Conservation (phyloP, 2,329 filamentous ascomycete genomes). For the Aspergillus tubingensis region DNA sequence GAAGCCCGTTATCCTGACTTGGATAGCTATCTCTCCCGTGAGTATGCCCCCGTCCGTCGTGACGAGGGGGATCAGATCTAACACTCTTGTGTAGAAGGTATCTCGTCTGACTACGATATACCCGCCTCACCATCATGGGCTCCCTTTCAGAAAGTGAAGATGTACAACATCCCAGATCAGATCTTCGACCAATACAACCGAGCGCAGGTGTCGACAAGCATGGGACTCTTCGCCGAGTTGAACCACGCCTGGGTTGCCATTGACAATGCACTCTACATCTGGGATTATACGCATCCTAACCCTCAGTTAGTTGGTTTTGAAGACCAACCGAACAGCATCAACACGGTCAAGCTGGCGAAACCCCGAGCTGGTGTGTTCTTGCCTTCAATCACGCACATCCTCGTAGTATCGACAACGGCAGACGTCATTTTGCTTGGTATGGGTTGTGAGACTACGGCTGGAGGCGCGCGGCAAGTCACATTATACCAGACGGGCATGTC, state of each 20-base stretch:
- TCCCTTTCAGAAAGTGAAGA: constrained; percentile 83
- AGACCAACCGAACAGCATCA: constrained; percentile 83
- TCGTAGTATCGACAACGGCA: constrained; percentile 82
- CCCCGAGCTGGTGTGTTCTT: constrained; percentile 89
- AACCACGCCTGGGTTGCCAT: constrained; percentile 95
- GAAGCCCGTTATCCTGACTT: constrained; percentile 86
- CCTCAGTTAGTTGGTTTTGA: constrained; percentile 91
- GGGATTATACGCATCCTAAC: constrained; percentile 95
- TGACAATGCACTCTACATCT: constrained; percentile 93
- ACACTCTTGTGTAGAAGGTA: constrained; percentile 64
- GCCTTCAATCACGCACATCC: constrained; percentile 77
- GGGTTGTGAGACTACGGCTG: constrained; percentile 62
- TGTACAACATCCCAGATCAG: constrained; percentile 85
- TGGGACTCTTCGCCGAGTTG: constrained; percentile 93
- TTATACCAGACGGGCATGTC: constrained; percentile 90
- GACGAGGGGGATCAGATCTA: constrained; percentile 24
- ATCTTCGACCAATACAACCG: constrained; percentile 92
- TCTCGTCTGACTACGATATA: constrained; percentile 89
- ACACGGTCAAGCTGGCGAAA: constrained; percentile 81
- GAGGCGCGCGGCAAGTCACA: constrained; percentile 70
- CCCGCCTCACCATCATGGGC: constrained; percentile 70
- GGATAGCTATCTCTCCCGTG: constrained; percentile 85
- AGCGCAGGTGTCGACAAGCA: constrained; percentile 82
- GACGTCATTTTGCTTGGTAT: constrained; percentile 89
- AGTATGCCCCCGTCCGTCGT: constrained; percentile 43